These are phyloP conservation scores for Blakeslea trispora DNA, from an alignment of 371 early-diverging fungal genomes.

Conservation along the genomic window DNA sequence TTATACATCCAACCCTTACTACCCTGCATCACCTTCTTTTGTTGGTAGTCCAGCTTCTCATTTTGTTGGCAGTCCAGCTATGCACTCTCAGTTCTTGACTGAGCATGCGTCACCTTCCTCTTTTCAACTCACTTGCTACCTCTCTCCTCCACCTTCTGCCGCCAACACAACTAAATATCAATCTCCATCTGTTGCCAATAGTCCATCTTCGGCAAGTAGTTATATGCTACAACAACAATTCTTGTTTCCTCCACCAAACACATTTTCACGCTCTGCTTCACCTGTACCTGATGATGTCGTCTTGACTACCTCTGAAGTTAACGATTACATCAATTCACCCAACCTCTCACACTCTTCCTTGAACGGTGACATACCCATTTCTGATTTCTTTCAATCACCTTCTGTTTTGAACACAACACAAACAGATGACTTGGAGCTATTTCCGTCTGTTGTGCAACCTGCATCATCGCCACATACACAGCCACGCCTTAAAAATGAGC, in stretches of 20 bases:
- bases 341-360: neutral
- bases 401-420: conserved; percentile 4
- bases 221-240: conserved; percentile 6
- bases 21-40: conserved; percentile 16
- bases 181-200: conserved; percentile 14
- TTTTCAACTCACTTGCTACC: conserved; percentile 7
- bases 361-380: neutral
- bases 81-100: neutral
- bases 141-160: too few species aligned
- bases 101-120: neutral
- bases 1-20: conserved; percentile 7
- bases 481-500: conserved; percentile 5
- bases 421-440: conserved; percentile 15
- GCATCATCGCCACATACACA: conserved; percentile 17
- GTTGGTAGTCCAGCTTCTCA: conserved; percentile 13
- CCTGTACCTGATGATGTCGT: conserved; percentile 27
- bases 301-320: conserved; percentile 20
- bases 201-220: conserved; percentile 18
- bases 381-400: conserved; percentile 7
- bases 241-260: conserved; percentile 7
- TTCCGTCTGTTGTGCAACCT: conserved; percentile 14
- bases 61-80: conserved; percentile 2
- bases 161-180: too few species aligned
- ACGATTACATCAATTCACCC: conserved; percentile 18
- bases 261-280: conserved; percentile 14